These are phyloP conservation scores for Linum tenue DNA, from an alignment of 345 rosid species.

Conservation along the genomic window DNA sequence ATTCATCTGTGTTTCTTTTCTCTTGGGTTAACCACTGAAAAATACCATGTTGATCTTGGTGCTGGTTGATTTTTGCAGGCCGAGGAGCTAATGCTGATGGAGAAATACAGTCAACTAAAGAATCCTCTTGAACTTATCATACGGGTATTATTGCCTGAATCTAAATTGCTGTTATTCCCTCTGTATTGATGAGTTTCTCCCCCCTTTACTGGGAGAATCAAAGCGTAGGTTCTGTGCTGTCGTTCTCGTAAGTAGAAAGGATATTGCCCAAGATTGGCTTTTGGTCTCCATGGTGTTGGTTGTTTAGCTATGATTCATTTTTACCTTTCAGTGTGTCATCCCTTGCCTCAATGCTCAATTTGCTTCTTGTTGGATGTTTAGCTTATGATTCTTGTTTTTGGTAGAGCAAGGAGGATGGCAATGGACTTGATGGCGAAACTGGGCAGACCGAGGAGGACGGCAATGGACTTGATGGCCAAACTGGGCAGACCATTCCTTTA, in stretches of 20 bases:
- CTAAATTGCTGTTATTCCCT: neutral
- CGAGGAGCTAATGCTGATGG: neutral
- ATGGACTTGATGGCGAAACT: neutral
- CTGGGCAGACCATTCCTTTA: neutral
- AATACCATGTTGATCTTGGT: neutral
- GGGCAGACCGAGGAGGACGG: neutral
- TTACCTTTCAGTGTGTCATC: neutral
- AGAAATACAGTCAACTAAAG: neutral
- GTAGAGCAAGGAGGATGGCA: neutral
- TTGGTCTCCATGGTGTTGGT: no score
- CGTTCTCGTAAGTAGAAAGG: no score
- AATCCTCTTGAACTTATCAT: neutral
- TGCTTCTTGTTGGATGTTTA: no score
- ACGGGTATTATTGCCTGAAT: neutral
- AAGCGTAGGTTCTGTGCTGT: no score
- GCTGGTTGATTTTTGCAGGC: neutral
- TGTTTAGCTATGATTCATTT: no score
- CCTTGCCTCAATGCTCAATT: neutral
- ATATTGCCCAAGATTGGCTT: no score
- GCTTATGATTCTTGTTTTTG: neutral
- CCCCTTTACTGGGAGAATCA: no score
- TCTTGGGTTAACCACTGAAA: neutral
- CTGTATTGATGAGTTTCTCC: neutral
- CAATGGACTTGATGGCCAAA: neutral
- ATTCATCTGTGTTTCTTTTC: neutral